These are phyloP conservation scores for Solanum sejunctum DNA, from an alignment of 257 asterid species.

Conservation along the genomic window DNA sequence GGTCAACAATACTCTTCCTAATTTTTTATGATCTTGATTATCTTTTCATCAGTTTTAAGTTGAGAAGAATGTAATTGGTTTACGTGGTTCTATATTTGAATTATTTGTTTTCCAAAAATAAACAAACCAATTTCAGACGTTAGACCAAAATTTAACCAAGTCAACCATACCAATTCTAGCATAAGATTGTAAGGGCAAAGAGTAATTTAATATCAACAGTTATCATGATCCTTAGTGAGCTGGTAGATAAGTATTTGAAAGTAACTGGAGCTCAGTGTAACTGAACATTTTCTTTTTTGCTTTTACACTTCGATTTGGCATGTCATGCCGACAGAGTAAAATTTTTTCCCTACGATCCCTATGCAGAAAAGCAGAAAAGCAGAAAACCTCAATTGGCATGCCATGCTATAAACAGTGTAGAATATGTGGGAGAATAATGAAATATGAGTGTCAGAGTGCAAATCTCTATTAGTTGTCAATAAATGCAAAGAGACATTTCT, in stretches of 20 bases:
- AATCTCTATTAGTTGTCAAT: neutral
- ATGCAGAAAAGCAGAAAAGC: neutral
- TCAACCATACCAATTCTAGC: neutral
- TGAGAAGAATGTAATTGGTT: neutral
- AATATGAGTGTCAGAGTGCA: neutral
- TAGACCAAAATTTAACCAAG: neutral
- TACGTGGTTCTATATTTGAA: neutral
- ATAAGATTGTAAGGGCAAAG: neutral
- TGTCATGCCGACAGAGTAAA: neutral
- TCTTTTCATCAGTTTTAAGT: neutral
- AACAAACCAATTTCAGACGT: neutral
- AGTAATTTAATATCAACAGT: neutral
- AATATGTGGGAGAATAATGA: neutral
- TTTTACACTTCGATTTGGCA: neutral
- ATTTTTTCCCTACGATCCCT: neutral
- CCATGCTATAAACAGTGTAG: neutral
- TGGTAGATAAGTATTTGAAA: neutral
- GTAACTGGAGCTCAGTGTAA: neutral
- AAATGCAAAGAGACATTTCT: constrained; percentile 4
- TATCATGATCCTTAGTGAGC: neutral
- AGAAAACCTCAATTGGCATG: neutral
- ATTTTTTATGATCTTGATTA: neutral
- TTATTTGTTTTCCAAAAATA: neutral
- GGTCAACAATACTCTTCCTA: neutral
- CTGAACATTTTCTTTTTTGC: neutral